phyloP scores from a whole-genome alignment of 371 early-diverging fungal genomes.

The Mortierella sp. region DNA sequence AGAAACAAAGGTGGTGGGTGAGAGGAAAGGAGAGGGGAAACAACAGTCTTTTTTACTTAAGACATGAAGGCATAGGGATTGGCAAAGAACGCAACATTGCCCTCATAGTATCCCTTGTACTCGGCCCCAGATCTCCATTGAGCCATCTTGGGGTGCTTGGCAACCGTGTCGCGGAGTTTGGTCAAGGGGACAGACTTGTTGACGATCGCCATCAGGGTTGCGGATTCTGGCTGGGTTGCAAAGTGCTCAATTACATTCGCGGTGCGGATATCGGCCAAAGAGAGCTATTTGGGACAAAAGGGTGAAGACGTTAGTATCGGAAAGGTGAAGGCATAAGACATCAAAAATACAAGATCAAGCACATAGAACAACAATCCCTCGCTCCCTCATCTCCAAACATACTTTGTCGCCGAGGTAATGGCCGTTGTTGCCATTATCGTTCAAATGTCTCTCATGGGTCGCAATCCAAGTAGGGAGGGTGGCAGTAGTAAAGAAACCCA shows the following conservation, averaged over 20 bases:
- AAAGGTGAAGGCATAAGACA: too few relatives aligned
- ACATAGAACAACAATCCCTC: neutral
- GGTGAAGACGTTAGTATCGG: neutral
- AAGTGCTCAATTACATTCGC: conserved; percentile 35
- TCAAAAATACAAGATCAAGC: neutral
- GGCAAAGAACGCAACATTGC: conserved; percentile 14
- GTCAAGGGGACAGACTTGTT: conserved; percentile 21
- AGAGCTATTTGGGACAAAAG: conserved; percentile 15
- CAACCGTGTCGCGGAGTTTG: conserved; percentile 33
- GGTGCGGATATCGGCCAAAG: conserved; percentile 50
- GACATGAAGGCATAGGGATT: conserved; percentile 25
- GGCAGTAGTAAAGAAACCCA: conserved; percentile 6
- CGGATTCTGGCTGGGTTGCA: conserved; percentile 9
- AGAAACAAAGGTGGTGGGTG: neutral
- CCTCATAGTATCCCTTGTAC: conserved; percentile 1
- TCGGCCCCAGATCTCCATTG: conserved; percentile 26
- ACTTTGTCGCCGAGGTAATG: conserved; percentile 47
- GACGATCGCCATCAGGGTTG: conserved; percentile 20
- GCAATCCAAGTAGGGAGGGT: conserved; percentile 18
- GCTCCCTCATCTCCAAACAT: neutral
- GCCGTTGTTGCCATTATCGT: conserved; percentile 51
- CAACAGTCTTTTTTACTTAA: neutral
- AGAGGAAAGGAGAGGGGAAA: neutral
- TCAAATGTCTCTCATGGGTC: conserved; percentile 37
- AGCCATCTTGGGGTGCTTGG: conserved; percentile 36